Conservation (phyloP, 2,329 filamentous ascomycete species). For the Orbilia brochopaga region DNA sequence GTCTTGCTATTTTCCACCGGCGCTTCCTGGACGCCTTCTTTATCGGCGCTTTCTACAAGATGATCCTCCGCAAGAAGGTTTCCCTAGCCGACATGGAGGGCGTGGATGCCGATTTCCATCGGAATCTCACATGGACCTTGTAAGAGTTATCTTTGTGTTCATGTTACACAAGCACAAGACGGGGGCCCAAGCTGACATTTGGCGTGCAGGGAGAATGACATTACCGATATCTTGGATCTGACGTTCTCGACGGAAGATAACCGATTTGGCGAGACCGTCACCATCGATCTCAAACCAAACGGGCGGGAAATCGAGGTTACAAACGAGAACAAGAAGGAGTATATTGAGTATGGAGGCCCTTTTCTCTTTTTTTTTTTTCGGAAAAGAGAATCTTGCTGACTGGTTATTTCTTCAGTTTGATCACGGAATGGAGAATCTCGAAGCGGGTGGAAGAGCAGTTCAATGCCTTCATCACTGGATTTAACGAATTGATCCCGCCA, state of each 20-base stretch:
- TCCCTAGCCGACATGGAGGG: slow-evolving; percentile 95
- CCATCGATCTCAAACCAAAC: slow-evolving; percentile 88
- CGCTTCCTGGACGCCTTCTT: slow-evolving; percentile 98
- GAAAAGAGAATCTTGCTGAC: not conserved
- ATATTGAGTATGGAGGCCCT: slow-evolving; percentile 74
- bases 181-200: slow-evolving; percentile 8
- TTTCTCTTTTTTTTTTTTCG: slow-evolving; percentile 6
- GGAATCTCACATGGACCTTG: slow-evolving; percentile 94
- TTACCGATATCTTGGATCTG: slow-evolving; percentile 87
- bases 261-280: slow-evolving; percentile 90
- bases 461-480: slow-evolving; percentile 94
- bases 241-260: slow-evolving; percentile 98
- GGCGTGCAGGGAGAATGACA: slow-evolving; percentile 77
- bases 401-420: slow-evolving; percentile 65
- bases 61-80: slow-evolving; percentile 94
- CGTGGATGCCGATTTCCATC: slow-evolving; percentile 96
- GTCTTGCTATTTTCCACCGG: slow-evolving; percentile 95
- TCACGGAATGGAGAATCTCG: slow-evolving; percentile 99
- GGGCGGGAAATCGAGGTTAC: slow-evolving; percentile 94
- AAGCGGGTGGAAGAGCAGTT: slow-evolving; percentile 99
- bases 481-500: slow-evolving; percentile 94
- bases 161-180: not conserved
- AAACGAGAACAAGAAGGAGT: slow-evolving; percentile 98
- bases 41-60: slow-evolving; percentile 98
- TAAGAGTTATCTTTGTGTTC: slow-evolving; percentile 58